Conservation (phyloP, 2,329 filamentous ascomycete genomes). For the Clonostachys chloroleuca region DNA sequence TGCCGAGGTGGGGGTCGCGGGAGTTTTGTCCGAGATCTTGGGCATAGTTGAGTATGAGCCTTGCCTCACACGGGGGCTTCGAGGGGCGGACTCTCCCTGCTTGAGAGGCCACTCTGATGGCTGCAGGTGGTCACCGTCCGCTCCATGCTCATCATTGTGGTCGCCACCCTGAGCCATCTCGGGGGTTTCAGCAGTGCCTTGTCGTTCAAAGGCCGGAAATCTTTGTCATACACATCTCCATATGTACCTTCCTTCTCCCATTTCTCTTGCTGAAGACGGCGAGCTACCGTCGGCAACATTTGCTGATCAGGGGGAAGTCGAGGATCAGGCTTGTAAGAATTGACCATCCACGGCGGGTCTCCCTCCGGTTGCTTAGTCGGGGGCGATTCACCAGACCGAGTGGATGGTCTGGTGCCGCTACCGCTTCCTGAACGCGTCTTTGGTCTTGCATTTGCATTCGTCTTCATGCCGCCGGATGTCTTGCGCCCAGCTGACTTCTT, state of each 20-base stretch:
- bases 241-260: slow-evolving; percentile 92
- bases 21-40: slow-evolving; percentile 39
- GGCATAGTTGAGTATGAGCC: slow-evolving; percentile 60
- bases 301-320: slow-evolving; percentile 92
- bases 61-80: slow-evolving; percentile 38
- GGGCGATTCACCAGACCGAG: slow-evolving; percentile 53
- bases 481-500: slow-evolving; percentile 46
- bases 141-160: slow-evolving; percentile 19
- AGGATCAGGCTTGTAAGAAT: slow-evolving; percentile 93
- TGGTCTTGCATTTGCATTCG: slow-evolving; percentile 43
- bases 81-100: slow-evolving; percentile 26
- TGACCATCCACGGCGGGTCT: slow-evolving; percentile 91
- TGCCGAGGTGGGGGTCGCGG: slow-evolving; percentile 12
- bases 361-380: slow-evolving; percentile 74
- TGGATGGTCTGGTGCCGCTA: slow-evolving; percentile 53
- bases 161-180: slow-evolving; percentile 15
- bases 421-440: slow-evolving; percentile 56
- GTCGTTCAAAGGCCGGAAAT: slow-evolving; percentile 79
- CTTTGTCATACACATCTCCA: slow-evolving; percentile 79
- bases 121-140: slow-evolving; percentile 9
- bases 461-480: slow-evolving; percentile 34
- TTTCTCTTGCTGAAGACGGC: slow-evolving; percentile 85
- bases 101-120: slow-evolving; percentile 55
- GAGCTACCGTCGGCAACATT: slow-evolving; percentile 89
- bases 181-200: slow-evolving; percentile 45